Base-by-base conservation (phyloP, 805 yeast species). In the Candida mattraensis region DNA sequence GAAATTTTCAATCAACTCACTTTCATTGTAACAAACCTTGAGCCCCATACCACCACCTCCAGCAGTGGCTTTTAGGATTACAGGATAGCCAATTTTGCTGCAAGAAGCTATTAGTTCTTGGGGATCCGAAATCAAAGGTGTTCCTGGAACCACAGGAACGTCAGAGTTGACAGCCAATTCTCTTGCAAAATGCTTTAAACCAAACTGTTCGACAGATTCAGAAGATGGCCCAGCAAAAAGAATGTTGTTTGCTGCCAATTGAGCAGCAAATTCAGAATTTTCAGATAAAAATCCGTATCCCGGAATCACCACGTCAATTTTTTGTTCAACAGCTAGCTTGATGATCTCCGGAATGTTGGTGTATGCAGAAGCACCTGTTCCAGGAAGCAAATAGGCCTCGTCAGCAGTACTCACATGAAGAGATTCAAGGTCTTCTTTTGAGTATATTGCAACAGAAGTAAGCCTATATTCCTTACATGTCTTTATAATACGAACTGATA, bases 1-100 rank as follows among this genome's bases (percentile, higher is more conserved):
- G 61, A 87, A 91, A 12, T 88, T 93, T 40, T 81, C 66, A 63
- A 78, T 83, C 45, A 91, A 78, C 40, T 91, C 96, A 14, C 60
- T 76, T 50, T 77, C 85, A 21, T 78, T 71, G 53, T 88, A 95
- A 42, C 88, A 96, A 56, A 87, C 84, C 62, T 89, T 97, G 49
- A 91, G 69, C 45, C 99, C 99, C 56, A 91, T 91, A 64, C 99
- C 98, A 63, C 99, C 99, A 55, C 99, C 99, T 59, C 99, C 99
- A 17, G 98, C 98, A 43, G 98, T 91, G 17, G 95, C 84, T 64
- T 91, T 91, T 30, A 91, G 83, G 96, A 91, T 91, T 15, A 91
- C 78, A 21, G 97, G 97, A 53, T 87, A 91, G 35, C 74, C 83
- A 32, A 91, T 67, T 48, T 72, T 64, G 10, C 74, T 77, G 10